Evolutionary conservation across 2,329 filamentous ascomycete species (phyloP).

Genomic region (Aspergillus pseudoviridinutans): DNA sequence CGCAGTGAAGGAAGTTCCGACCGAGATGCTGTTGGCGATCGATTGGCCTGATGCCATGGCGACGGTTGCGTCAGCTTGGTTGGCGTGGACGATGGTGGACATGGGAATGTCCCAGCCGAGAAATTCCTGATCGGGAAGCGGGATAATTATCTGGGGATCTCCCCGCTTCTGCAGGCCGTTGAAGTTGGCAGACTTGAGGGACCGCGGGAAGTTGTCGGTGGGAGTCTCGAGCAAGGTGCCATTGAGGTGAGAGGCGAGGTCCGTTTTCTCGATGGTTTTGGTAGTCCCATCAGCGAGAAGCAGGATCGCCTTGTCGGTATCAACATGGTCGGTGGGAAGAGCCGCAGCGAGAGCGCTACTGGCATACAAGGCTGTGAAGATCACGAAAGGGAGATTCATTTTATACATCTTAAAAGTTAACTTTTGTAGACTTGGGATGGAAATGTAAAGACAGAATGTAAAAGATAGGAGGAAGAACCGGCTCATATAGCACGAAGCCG

Average conservation of each 20-base stretch:
- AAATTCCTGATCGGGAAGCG: constrained; percentile 13
- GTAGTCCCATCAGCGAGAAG: constrained; percentile 9
- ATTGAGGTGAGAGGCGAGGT: constrained; percentile 7
- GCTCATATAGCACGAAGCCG: no score
- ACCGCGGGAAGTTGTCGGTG: constrained; percentile 1
- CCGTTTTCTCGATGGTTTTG: constrained; percentile 9
- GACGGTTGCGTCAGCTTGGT: constrained; percentile 11
- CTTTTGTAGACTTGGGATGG: no score
- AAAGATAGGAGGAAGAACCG: no score
- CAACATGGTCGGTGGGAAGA: background rate
- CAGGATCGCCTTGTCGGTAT: constrained; percentile 6
- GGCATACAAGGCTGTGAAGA: no score
- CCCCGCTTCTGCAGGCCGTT: constrained; percentile 3
- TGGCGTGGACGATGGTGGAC: constrained; percentile 15
- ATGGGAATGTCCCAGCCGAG: constrained; percentile 17
- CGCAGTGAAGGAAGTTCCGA: constrained; percentile 3
- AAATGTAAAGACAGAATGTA: no score
- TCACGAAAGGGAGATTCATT: background rate
- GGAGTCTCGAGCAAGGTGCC: constrained; percentile 1
- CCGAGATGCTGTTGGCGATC: constrained; percentile 13
- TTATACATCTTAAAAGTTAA: no score
- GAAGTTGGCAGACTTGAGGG: background rate
- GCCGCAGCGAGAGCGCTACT: background rate
- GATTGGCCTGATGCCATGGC: constrained; percentile 10
- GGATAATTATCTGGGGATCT: constrained; percentile 10